phyloP scores from a whole-genome alignment of 2,329 filamentous ascomycete species.

The Hypomyces perniciosus region DNA sequence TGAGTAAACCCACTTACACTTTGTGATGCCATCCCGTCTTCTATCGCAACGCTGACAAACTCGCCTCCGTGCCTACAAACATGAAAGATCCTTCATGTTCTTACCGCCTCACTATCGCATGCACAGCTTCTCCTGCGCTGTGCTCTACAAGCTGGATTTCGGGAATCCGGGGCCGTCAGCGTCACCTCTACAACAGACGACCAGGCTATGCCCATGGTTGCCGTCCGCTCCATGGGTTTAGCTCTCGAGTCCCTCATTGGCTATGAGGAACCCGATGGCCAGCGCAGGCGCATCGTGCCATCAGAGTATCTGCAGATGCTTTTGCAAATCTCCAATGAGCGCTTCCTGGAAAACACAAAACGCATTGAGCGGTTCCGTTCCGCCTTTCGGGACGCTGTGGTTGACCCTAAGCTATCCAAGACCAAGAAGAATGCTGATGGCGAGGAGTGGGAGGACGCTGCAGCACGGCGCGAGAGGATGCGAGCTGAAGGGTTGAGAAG shows the following conservation, averaged over 20 bases:
- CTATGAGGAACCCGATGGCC: constrained; percentile 33
- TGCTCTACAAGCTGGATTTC: constrained; percentile 76
- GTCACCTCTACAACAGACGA: constrained; percentile 35
- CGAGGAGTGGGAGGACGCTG: constrained; percentile 50
- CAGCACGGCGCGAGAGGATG: constrained; percentile 48
- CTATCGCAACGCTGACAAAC: not conserved
- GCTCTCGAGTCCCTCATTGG: constrained; percentile 78
- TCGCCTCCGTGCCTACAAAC: not conserved
- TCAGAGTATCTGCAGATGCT: constrained; percentile 63
- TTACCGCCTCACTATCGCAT: constrained; percentile 67
- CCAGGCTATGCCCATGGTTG: constrained; percentile 63
- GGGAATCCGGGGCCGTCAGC: constrained; percentile 81
- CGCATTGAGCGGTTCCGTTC: constrained; percentile 59
- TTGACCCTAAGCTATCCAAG: constrained; percentile 13
- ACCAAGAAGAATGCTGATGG: constrained; percentile 28
- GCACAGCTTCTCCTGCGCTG: constrained; percentile 71
- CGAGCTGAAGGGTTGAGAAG: constrained; percentile 51
- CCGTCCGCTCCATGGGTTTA: constrained; percentile 76
- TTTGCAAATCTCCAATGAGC: constrained; percentile 64
- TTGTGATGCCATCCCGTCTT: not conserved
- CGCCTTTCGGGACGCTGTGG: constrained; percentile 38
- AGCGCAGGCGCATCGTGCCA: constrained; percentile 48
- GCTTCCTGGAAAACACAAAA: constrained; percentile 63
- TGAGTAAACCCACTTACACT: constrained; percentile 39
- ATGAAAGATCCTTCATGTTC: constrained; percentile 81